Conservation (phyloP, 2,329 filamentous ascomycete species). For the Paraphaeosphaeria sporulosa region DNA sequence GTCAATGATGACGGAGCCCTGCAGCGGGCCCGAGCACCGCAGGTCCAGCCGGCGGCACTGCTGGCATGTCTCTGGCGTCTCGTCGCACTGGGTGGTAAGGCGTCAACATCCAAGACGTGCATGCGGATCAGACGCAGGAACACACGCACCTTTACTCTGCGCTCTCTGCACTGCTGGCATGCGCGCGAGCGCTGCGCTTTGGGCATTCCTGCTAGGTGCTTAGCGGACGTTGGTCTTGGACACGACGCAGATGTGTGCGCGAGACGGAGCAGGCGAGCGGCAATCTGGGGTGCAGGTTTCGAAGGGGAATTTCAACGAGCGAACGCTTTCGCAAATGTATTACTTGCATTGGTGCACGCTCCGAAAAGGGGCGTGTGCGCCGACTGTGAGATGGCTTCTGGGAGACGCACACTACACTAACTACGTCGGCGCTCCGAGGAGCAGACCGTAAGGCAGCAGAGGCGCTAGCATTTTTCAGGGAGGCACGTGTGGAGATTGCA, state of each 20-base stretch:
- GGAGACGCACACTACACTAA: background rate
- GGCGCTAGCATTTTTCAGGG: background rate
- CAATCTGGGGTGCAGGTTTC: constrained; percentile 6
- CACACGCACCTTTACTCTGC: constrained; percentile 43
- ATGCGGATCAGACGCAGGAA: background rate
- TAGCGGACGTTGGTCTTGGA: background rate
- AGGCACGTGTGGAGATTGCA: constrained; percentile 3
- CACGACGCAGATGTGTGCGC: constrained; percentile 6
- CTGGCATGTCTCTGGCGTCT: constrained; percentile 38
- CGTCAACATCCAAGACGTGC: background rate
- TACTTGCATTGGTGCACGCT: constrained; percentile 3
- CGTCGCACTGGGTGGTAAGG: constrained; percentile 37
- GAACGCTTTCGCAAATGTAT: constrained; percentile 6
- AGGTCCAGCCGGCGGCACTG: constrained; percentile 40
- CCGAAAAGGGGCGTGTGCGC: background rate
- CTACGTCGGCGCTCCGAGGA: background rate
- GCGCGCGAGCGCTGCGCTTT: constrained; percentile 43
- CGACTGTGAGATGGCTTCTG: constrained; percentile 7
- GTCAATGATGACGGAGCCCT: constrained; percentile 46
- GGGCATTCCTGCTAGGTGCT: constrained; percentile 18
- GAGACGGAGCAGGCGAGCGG: background rate
- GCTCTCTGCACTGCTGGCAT: constrained; percentile 43
- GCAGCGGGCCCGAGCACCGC: constrained; percentile 39
- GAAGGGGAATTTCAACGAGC: constrained; percentile 29
- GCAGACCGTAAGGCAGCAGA: background rate